Evolutionary conservation across 306 rosid species (phyloP).

Genomic region (Boehmeria nivea): DNA sequence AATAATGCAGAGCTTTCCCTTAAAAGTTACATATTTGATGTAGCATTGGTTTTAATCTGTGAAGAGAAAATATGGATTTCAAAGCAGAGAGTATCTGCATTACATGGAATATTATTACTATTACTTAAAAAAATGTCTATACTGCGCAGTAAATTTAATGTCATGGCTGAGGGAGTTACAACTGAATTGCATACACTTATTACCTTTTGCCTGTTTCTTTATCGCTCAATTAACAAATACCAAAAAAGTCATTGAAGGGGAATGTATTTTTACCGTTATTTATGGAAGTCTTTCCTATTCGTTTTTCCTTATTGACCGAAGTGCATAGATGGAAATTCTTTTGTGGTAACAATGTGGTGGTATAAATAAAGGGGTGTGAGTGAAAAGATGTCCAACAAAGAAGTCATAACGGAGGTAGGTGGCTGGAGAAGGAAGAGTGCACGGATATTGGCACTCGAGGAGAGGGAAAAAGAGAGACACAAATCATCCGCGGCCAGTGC

Average conservation of each 20-base stretch:
- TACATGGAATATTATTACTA: neutral
- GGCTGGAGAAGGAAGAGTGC: conserved; percentile 28
- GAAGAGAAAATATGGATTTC: neutral
- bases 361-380: conserved; percentile 2
- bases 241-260: neutral
- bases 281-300: neutral
- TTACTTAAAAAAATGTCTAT: too few species aligned
- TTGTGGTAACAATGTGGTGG: neutral
- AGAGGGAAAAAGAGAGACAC: conserved; percentile 14
- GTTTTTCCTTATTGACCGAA: neutral
- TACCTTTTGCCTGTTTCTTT: neutral
- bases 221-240: neutral
- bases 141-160: neutral
- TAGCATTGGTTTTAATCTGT: neutral
- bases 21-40: neutral
- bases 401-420: neutral
- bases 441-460: conserved; percentile 27
- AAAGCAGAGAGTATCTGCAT: conserved; percentile 2
- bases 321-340: neutral
- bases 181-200: neutral
- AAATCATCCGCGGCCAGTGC: neutral
- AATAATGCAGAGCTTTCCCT: neutral
- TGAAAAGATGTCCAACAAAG: conserved; percentile 8
- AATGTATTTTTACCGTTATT: neutral
- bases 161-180: conserved; percentile 7